Base-by-base conservation (phyloP, 805 yeast genomes). In the Komagataella mondaviorum region DNA sequence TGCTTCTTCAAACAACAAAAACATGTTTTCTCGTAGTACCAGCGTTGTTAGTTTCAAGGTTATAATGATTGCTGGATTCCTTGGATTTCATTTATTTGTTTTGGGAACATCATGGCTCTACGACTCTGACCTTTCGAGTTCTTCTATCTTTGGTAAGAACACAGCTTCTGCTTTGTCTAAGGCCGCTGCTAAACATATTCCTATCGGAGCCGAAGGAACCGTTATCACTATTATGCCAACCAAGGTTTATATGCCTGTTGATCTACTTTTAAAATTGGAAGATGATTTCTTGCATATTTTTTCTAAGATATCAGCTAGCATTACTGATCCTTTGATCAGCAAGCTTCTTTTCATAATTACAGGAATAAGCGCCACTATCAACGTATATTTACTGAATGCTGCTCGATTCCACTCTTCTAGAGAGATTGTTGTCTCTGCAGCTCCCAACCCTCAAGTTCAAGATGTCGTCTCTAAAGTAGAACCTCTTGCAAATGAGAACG, bases 381-480 rank as follows among this genome's bases (percentile, higher is more conserved):
- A 93, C 64, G 80, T 85, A 49, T 91, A 90, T 65, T 74, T 93
- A 57, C 76, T 91, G 64, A 88, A 88, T 60, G 93, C 88, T 52
- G 85, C 96, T n/a, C 77, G 86, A 64, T 72, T 75, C 51, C 86
- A 84, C 58, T 22, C 48, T 44, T 47, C 55, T 1, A 47, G 51
- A n/a, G 43, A 50, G 24, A 7, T 48, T 2, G 46, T 45, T 44
- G 43, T 48, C n/a, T 49, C 52, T 6, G 47, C 46, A n/a, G 12
- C 48, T 17, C 10, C 49, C 7, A 23, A 23, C 14, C 14, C 36
- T 16, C 12, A 20, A n/a, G 23, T 18, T 4, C 46, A 30, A 10
- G 51, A 20, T 16, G 48, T 46, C n/a, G 18, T 43, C n/a, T 8
- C 22, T 6, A 17, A 45, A 50, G 24, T 44, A 7, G 39, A 51